Evolutionary conservation across 345 rosid species (phyloP), one percentile per base, ranked within the genome.

Genomic region (Diplotaxis tenuifolia): DNA sequence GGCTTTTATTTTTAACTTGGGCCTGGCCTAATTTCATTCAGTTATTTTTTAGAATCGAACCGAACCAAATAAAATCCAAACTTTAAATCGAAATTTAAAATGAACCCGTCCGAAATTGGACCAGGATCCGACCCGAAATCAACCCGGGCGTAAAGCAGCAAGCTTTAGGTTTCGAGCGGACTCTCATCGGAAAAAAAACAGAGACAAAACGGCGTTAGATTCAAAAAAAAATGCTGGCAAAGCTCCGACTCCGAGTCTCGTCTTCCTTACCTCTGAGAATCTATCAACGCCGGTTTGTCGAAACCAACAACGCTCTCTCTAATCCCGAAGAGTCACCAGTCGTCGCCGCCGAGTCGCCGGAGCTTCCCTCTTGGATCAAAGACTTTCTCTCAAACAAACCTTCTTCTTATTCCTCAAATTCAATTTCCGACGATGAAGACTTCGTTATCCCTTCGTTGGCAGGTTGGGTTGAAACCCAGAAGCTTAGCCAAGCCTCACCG

Each of bases 361-460:
- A 85, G 73, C 84, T 87, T 60, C 95, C 95, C 8, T 67, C 82
- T 67, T 89, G 98, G 97, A 73, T 91, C 58, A 84, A 68, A 71
- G 76, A 71, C 67, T 70, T 45, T 29, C 65, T 80, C 18, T 40
- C 59, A 64, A 65, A 76, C 70, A 68, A 67, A 62, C 69, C 82
- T 14, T 56, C 68, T 73, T 56, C n/a, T n/a, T 70, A n/a, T n/a
- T n/a, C 66, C 28, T 18, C 72, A 20, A 54, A 40, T 12, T 11
- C 70, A 1, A 73, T 68, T 32, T 25, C 81, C 0, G 38, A 60
- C 65, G 85, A 75, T 31, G 95, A 76, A 15, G 92, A 94, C 67
- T 91, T 94, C 49, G 83, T 86, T 16, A 83, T 91, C 68, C 98
- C 96, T 68, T 84, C 96, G 28, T 79, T 91, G 0, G 85, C 86